phyloP scores from a whole-genome alignment of 805 yeast species.

The Metschnikowia cubensis region DNA sequence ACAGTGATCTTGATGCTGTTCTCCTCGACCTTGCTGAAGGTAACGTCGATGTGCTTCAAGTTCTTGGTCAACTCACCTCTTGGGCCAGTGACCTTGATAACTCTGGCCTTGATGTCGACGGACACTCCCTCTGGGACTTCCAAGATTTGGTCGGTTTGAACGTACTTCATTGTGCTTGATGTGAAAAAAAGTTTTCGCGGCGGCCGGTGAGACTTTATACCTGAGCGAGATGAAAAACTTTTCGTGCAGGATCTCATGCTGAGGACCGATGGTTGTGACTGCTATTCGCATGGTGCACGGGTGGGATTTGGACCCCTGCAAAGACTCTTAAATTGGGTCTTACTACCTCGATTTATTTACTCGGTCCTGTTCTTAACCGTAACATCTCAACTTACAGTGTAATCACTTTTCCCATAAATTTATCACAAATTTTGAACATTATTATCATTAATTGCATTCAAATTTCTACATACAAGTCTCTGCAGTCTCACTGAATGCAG shows the following conservation, averaged over 20 bases:
- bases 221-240: constrained; percentile 5
- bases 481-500: no score
- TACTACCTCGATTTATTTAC: background rate
- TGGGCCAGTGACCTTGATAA: constrained; percentile 90
- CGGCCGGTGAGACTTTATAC: constrained; percentile 1
- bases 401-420: no score
- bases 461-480: no score
- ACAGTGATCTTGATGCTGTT: constrained; percentile 81
- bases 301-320: background rate
- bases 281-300: constrained; percentile 5
- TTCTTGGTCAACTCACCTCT: constrained; percentile 91
- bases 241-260: constrained; percentile 2
- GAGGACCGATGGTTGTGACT: constrained; percentile 4
- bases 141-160: constrained; percentile 80
- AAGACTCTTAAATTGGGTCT: background rate
- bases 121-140: constrained; percentile 90
- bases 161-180: constrained; percentile 59
- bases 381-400: no score
- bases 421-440: no score
- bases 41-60: constrained; percentile 91
- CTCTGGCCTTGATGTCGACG: constrained; percentile 87
- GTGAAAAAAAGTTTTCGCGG: constrained; percentile 55
- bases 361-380: no score
- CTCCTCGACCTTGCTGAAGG: constrained; percentile 76
- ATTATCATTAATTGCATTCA: no score